These are phyloP conservation scores for Aspergillus bridgeri DNA, from an alignment of 495 filamentous ascomycete species.

Conservation along the genomic window DNA sequence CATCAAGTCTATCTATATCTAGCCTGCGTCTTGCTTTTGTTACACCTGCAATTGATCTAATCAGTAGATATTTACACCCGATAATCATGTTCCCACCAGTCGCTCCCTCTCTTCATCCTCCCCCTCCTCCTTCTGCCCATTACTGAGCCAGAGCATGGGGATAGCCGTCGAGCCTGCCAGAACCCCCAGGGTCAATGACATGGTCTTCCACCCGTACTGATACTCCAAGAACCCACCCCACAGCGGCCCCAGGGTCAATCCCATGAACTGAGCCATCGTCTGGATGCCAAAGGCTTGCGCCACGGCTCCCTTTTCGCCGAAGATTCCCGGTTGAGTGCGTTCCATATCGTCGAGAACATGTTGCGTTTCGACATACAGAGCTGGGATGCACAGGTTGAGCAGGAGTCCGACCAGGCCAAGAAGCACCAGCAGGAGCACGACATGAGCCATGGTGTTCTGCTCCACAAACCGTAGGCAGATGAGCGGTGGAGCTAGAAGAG, in stretches of 20 bases:
- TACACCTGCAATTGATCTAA: too few relatives aligned
- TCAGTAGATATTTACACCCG: neutral
- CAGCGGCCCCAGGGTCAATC: slow-evolving; percentile 60
- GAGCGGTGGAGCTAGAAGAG: slow-evolving; percentile 54
- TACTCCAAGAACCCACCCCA: slow-evolving; percentile 60
- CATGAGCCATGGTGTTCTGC: slow-evolving; percentile 52
- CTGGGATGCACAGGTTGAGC: slow-evolving; percentile 27
- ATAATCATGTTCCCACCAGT: slow-evolving; percentile 1
- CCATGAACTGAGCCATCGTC: slow-evolving; percentile 53
- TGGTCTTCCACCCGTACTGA: slow-evolving; percentile 57
- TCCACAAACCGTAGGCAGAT: slow-evolving; percentile 62
- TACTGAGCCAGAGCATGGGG: slow-evolving; percentile 25
- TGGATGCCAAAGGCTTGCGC: slow-evolving; percentile 59
- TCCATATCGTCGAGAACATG: slow-evolving; percentile 60
- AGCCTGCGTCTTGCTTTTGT: too few relatives aligned
- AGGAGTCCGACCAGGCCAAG: slow-evolving; percentile 26
- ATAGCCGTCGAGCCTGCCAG: slow-evolving; percentile 25
- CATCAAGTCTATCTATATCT: too few relatives aligned
- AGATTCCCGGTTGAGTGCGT: slow-evolving; percentile 41
- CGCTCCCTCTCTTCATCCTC: slow-evolving; percentile 15
- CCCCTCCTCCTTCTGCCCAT: slow-evolving; percentile 2
- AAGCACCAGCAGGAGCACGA: slow-evolving; percentile 50
- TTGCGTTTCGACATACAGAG: slow-evolving; percentile 66
- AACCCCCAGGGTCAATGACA: slow-evolving; percentile 34
- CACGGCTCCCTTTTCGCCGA: slow-evolving; percentile 48